Evolutionary conservation across 768 basidiomycete species (phyloP).

Genomic region (Mycena venus): DNA sequence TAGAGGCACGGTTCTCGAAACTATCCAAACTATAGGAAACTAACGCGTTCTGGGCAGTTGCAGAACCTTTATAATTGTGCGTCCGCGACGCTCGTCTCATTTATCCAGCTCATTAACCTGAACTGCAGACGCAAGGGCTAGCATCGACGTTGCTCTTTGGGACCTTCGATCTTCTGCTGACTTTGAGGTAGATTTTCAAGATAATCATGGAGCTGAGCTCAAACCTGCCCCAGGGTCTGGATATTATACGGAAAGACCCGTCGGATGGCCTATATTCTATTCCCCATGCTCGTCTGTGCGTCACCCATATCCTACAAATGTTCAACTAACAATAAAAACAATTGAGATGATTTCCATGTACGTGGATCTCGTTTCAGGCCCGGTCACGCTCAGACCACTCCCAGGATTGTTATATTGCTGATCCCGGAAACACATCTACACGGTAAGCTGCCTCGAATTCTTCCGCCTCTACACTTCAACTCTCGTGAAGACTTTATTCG

Average conservation of each 20-base stretch:
- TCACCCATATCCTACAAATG: background rate
- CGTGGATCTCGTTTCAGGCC: background rate
- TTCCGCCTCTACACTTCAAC: background rate
- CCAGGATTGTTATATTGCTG: constrained; percentile 7
- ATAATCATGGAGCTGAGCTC: background rate
- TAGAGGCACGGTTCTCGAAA: background rate
- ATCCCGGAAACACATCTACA: background rate
- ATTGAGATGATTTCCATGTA: constrained; percentile 21
- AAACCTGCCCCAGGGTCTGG: background rate
- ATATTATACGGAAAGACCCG: constrained; percentile 23
- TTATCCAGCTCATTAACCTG: background rate
- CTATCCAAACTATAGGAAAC: background rate
- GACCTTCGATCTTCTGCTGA: constrained; percentile 13
- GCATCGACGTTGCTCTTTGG: constrained; percentile 23
- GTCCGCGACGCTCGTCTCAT: background rate
- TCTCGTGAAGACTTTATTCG: constrained; percentile 11
- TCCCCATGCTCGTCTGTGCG: constrained; percentile 19
- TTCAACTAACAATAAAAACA: background rate
- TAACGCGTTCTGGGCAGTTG: background rate
- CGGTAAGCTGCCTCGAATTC: background rate
- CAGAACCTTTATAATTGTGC: constrained; percentile 11
- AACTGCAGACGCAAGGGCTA: background rate
- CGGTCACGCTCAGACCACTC: no score
- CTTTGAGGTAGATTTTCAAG: background rate
- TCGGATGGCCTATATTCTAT: constrained; percentile 20